Base-by-base conservation (phyloP, 129 eudicot genomes). In the Pseudognaphalium luteoalbum region DNA sequence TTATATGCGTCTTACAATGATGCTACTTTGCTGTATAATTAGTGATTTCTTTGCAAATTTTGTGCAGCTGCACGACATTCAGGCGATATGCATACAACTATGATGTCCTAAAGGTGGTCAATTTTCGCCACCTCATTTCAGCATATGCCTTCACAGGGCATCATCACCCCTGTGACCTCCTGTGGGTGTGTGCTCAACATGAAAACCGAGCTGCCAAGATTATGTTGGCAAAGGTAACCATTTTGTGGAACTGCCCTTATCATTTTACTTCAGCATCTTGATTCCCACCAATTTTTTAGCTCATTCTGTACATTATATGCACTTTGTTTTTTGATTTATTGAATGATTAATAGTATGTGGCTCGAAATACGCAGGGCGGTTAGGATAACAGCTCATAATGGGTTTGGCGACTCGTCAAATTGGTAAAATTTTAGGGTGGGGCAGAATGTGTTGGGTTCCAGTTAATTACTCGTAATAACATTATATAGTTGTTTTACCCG, bases 191-290 rank as follows among this genome's bases (percentile, higher is more conserved):
- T 79, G 77, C 78, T 59, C 74, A 65, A 64, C 42, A 33, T 52
- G 78, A 72, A 72, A 65, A 71, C 65, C 37, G 1, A 32, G 73
- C 50, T 72, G 78, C 83, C 33, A 21, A 25, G 67, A 20, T 10
- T 41, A 22, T 62, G 64, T 65, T 72, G 21, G 83, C 59, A 4
- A 79, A 72, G 83, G 83, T 79, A 65, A 44, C 61, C 42, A 1
- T 39, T 74, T 42, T 74, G 42, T n/a, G 29, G 16, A 56, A 71
- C 29, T 71, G 10, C 65, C 15, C 52, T 21, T 32, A 57, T 57
- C 5, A 47, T 47, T 47, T 11, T 3, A 32, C 15, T 47, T 47
- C 15, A 47, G 15, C 3, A 8, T 47, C 54, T 11, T 47, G 54
- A 47, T 47, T 11, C 14, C 54, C 54, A 47, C 54, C 54, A 47